Evolutionary conservation across 2,329 filamentous ascomycete genomes (phyloP).

Genomic region (Trichoderma atroviride): DNA sequence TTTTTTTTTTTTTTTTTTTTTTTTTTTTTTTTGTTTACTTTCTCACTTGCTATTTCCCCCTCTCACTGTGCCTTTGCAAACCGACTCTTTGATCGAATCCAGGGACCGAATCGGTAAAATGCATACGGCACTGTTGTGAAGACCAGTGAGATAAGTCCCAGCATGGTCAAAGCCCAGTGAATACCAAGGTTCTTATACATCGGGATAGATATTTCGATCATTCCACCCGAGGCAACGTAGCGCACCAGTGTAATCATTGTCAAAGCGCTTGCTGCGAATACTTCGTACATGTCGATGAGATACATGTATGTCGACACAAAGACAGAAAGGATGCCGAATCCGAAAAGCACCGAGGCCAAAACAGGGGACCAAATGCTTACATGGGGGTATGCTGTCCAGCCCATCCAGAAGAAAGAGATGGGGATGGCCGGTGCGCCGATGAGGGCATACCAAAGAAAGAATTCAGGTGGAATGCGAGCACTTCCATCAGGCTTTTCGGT

Average conservation of each 20-base stretch:
- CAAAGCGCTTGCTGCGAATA: constrained; percentile 30
- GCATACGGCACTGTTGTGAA: constrained; percentile 41
- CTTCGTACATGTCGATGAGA: constrained; percentile 15
- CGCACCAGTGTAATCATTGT: constrained; percentile 39
- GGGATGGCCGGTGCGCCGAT: constrained; percentile 20
- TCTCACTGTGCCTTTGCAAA: constrained; percentile 36
- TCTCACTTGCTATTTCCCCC: neutral
- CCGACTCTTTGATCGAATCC: constrained; percentile 55
- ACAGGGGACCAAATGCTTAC: constrained; percentile 21
- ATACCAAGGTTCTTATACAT: constrained; percentile 45
- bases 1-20: neutral
- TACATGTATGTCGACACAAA: constrained; percentile 20
- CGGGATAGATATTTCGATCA: constrained; percentile 44
- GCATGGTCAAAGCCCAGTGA: constrained; percentile 46
- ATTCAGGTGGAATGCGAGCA: constrained; percentile 9
- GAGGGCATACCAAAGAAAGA: constrained; percentile 21
- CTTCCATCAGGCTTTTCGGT: neutral
- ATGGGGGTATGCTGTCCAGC: constrained; percentile 13
- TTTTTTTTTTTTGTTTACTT: neutral
- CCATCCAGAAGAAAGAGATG: constrained; percentile 24
- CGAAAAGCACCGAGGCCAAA: neutral
- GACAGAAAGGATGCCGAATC: constrained; percentile 15
- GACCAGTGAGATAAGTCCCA: constrained; percentile 37
- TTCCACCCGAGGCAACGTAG: constrained; percentile 43
- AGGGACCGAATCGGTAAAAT: constrained; percentile 44